phyloP scores from a whole-genome alignment of 139 green algal genomes.

The Chlorella sorokiniana region DNA sequence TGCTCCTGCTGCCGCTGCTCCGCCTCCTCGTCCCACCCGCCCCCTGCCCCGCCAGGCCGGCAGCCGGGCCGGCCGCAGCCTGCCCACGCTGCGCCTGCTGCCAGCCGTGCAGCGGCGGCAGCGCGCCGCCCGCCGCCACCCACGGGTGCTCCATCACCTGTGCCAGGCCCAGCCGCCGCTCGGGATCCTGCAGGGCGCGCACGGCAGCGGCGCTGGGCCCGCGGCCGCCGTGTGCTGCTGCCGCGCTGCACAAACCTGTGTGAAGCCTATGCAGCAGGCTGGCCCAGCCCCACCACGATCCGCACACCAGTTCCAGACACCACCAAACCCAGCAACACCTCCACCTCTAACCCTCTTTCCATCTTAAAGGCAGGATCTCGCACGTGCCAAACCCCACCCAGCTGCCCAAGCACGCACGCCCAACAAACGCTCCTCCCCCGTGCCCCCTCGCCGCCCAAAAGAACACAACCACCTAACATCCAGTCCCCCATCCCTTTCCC shows the following conservation, averaged over 20 bases:
- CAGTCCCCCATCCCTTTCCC: too few relatives aligned
- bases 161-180: constrained; percentile 67
- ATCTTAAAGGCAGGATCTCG: too few relatives aligned
- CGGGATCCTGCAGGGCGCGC: constrained; percentile 60
- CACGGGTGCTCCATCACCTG: constrained; percentile 77
- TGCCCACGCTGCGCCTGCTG: not conserved
- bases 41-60: not conserved
- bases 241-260: too few relatives aligned
- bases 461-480: too few relatives aligned
- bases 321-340: too few relatives aligned
- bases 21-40: not conserved
- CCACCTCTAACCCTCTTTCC: too few relatives aligned
- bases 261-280: too few relatives aligned
- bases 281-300: too few relatives aligned
- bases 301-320: too few relatives aligned
- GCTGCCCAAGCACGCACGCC: not conserved
- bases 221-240: too few relatives aligned
- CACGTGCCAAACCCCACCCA: too few relatives aligned
- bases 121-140: constrained; percentile 54
- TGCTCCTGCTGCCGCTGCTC: not conserved
- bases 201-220: not conserved
- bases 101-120: constrained; percentile 36
- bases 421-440: not conserved
- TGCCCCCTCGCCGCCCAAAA: too few relatives aligned
- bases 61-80: not conserved